Conservation (phyloP, 495 filamentous ascomycete species). For the Xylaria curta region DNA sequence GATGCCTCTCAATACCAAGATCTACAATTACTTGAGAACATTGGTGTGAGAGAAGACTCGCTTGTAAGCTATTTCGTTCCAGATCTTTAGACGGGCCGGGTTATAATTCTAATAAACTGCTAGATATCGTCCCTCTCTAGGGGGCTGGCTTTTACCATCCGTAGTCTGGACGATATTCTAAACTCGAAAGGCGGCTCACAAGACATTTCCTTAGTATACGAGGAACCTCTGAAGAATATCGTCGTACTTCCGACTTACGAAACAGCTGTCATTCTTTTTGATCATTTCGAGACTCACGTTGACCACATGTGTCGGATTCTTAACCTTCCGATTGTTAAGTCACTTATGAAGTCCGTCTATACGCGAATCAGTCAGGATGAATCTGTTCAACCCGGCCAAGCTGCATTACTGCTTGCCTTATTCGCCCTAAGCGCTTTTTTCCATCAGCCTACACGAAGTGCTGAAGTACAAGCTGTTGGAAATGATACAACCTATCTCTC, state of each 20-base stretch:
- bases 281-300: slow-evolving; percentile 1
- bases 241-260: background rate
- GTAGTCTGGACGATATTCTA: background rate
- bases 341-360: slow-evolving; percentile 14
- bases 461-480: background rate
- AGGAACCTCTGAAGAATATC: background rate
- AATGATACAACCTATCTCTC: slow-evolving; percentile 30
- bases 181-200: background rate
- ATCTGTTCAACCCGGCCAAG: slow-evolving; percentile 35
- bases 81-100: background rate
- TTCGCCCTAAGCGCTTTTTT: slow-evolving; percentile 48
- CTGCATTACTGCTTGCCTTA: slow-evolving; percentile 51
- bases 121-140: slow-evolving; percentile 2
- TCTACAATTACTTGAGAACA: background rate
- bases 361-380: background rate
- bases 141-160: background rate
- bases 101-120: background rate
- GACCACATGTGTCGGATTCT: slow-evolving; percentile 13
- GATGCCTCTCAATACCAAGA: background rate
- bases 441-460: slow-evolving; percentile 30
- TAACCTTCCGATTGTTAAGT: background rate
- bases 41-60: slow-evolving; percentile 13
- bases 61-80: background rate
- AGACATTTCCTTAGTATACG: background rate
- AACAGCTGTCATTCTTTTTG: slow-evolving; percentile 3